phyloP scores from a whole-genome alignment of 371 early-diverging fungal species.

The Lichtheimia corymbifera region DNA sequence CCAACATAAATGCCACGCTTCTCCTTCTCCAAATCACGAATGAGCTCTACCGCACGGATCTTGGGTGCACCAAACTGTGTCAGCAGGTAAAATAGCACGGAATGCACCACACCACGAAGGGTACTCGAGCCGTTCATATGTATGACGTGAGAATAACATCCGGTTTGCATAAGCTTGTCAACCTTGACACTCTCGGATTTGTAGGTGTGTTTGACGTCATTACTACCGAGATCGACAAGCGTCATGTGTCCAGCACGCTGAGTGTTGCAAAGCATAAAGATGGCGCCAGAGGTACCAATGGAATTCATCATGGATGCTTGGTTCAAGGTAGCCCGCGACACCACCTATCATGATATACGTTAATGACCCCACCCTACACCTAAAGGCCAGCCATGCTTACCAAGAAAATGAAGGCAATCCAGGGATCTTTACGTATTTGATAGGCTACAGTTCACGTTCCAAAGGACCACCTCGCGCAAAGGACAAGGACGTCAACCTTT shows the following conservation, averaged over 20 bases:
- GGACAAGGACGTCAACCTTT: too few relatives aligned
- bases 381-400: slow-evolving; percentile 29
- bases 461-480: slow-evolving; percentile 81
- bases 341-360: slow-evolving; percentile 62
- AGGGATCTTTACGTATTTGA: slow-evolving; percentile 77
- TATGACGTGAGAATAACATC: slow-evolving; percentile 96
- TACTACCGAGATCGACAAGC: slow-evolving; percentile 97
- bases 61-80: slow-evolving; percentile 97
- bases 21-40: slow-evolving; percentile 85
- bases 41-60: slow-evolving; percentile 93
- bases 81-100: slow-evolving; percentile 95
- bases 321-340: slow-evolving; percentile 95
- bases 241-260: slow-evolving; percentile 95
- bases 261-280: slow-evolving; percentile 93
- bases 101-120: slow-evolving; percentile 91
- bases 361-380: background rate
- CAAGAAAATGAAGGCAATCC: slow-evolving; percentile 87
- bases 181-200: slow-evolving; percentile 89
- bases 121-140: slow-evolving; percentile 94
- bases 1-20: slow-evolving; percentile 97
- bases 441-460: slow-evolving; percentile 76
- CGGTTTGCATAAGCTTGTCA: slow-evolving; percentile 95
- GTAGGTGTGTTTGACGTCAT: slow-evolving; percentile 95
- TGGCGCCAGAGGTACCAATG: slow-evolving; percentile 83
- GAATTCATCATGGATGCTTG: slow-evolving; percentile 82